phyloP scores from a whole-genome alignment of 176 grass and related monocot genomes.

The Triticum urartu region DNA sequence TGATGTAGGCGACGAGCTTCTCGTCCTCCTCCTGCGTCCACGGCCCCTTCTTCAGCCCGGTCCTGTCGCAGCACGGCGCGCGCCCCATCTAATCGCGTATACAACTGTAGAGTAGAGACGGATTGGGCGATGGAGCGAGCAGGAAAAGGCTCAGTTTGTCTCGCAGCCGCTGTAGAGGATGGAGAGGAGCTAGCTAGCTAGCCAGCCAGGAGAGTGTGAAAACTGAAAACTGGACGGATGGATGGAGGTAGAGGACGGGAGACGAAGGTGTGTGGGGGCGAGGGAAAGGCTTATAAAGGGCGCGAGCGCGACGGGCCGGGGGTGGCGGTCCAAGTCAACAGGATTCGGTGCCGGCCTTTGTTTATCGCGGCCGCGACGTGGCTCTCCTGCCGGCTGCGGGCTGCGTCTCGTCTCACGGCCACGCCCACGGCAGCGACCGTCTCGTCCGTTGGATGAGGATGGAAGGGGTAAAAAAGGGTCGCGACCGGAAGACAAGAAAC shows the following conservation, averaged over 20 bases:
- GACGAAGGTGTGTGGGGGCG: conserved; percentile 25
- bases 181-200: neutral
- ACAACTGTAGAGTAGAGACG: neutral
- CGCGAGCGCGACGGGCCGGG: neutral
- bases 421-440: neutral
- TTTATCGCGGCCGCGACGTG: conserved; percentile 70
- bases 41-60: conserved; percentile 85
- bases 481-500: neutral
- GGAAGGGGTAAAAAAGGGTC: neutral
- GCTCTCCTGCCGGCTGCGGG: conserved; percentile 3
- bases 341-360: conserved; percentile 92
- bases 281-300: conserved; percentile 60
- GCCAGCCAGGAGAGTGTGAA: neutral
- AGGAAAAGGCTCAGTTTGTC: conserved; percentile 39
- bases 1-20: conserved; percentile 93
- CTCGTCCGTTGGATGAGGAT: neutral
- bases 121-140: neutral
- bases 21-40: conserved; percentile 93
- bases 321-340: conserved; percentile 54
- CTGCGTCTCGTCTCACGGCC: neutral
- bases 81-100: conserved; percentile 52
- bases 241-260: neutral
- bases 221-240: neutral
- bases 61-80: conserved; percentile 88
- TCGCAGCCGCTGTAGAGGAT: neutral